Evolutionary conservation across 306 rosid species (phyloP).

Genomic region (Psophocarpus tetragonolobus): DNA sequence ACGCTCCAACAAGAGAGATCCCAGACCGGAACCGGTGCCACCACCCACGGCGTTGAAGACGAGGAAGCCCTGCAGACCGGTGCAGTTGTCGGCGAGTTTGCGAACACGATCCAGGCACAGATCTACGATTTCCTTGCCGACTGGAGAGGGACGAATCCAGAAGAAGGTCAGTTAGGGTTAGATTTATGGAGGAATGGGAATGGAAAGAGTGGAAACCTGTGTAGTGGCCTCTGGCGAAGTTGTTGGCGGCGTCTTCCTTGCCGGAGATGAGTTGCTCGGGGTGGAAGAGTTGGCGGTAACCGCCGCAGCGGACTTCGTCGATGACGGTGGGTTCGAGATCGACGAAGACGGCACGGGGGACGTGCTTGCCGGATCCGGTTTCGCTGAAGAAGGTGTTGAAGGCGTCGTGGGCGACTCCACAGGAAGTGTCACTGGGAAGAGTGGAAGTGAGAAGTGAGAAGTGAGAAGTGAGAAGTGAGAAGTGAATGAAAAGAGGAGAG

Average conservation of each 20-base stretch:
- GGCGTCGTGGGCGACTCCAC: conserved; percentile 86
- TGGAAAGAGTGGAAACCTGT: conserved; percentile 25
- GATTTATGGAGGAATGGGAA: not conserved
- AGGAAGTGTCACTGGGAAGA: conserved; percentile 43
- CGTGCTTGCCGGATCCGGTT: conserved; percentile 94
- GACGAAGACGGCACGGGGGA: conserved; percentile 89
- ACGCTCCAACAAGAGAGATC: conserved; percentile 86
- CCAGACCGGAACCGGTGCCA: conserved; percentile 95
- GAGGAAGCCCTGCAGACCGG: conserved; percentile 93
- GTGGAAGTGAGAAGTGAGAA: too few relatives aligned
- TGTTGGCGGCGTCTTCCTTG: conserved; percentile 98
- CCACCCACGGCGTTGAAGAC: conserved; percentile 98
- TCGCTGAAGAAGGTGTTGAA: conserved; percentile 98
- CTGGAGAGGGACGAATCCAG: not conserved
- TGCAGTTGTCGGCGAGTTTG: conserved; percentile 95
- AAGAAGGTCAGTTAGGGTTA: not conserved
- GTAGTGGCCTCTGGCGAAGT: conserved; percentile 95
- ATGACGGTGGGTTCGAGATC: conserved; percentile 98
- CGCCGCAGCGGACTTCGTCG: conserved; percentile 83
- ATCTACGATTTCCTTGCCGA: conserved; percentile 79
- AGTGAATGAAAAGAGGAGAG: not conserved
- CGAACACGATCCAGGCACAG: conserved; percentile 94
- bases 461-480: not conserved
- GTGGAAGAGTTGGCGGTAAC: conserved; percentile 91
- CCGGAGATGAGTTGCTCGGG: conserved; percentile 98